A percentile compares a stretch with the other conserved stretches of the same genome.
Conservation (phyloP, 2,329 filamentous ascomycete genomes). For the Fusarium sp. region DNA sequence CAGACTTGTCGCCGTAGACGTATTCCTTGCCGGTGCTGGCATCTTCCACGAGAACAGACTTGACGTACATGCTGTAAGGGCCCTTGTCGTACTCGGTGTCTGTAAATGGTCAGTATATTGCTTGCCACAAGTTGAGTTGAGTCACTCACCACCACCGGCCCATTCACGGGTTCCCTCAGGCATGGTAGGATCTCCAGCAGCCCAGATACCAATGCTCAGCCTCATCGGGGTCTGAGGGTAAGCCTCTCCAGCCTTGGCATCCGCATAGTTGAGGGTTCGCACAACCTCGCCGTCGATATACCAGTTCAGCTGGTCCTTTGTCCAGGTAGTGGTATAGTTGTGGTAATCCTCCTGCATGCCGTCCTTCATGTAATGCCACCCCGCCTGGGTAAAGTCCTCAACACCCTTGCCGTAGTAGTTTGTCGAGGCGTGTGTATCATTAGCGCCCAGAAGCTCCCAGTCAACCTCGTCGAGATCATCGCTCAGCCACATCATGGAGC, state of each 20-base stretch:
- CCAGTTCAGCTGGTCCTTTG: slow-evolving; percentile 73
- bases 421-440: slow-evolving; percentile 71
- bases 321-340: slow-evolving; percentile 84
- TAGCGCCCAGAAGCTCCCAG: slow-evolving; percentile 83
- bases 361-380: slow-evolving; percentile 66
- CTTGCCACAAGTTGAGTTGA: rapidly evolving
- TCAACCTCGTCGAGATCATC: slow-evolving; percentile 90
- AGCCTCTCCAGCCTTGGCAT: slow-evolving; percentile 70
- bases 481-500: slow-evolving; percentile 84
- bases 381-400: slow-evolving; percentile 72
- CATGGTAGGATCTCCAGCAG: slow-evolving; percentile 68
- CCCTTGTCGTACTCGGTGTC: slow-evolving; percentile 72
- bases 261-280: slow-evolving; percentile 71
- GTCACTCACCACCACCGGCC: slow-evolving; percentile 68
- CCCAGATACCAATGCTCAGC: slow-evolving; percentile 75
- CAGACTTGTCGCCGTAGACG: slow-evolving; percentile 70
- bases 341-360: slow-evolving; percentile 72
- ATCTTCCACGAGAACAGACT: slow-evolving; percentile 67
- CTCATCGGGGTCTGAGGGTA: slow-evolving; percentile 85
- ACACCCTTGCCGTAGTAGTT: slow-evolving; percentile 86
- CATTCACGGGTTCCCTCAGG: slow-evolving; percentile 71
- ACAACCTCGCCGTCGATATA: slow-evolving; percentile 76
- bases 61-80: slow-evolving; percentile 81
- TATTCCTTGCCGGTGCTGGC: slow-evolving; percentile 75
- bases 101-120: neutral